Evolutionary conservation across 2,329 filamentous ascomycete species (phyloP).

Genomic region (Calycina herbarum): DNA sequence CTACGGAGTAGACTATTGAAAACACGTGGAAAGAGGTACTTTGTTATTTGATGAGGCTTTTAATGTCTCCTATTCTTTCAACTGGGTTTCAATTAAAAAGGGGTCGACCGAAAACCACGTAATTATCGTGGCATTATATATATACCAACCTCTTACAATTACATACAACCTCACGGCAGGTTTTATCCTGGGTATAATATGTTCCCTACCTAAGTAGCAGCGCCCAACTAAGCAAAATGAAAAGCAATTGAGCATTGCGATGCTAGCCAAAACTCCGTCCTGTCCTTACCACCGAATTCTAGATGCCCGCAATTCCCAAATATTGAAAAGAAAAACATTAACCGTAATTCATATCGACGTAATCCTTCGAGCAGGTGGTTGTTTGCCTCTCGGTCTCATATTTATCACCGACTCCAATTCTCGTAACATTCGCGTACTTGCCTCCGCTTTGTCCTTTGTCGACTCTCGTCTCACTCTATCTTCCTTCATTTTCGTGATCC

Average conservation of each 20-base stretch:
- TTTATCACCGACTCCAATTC: slow-evolving; percentile 90
- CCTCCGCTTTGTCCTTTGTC: slow-evolving; percentile 72
- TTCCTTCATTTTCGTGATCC: slow-evolving; percentile 83
- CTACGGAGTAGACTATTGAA: too few relatives aligned
- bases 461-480: slow-evolving; percentile 75
- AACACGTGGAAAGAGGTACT: too few relatives aligned
- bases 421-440: slow-evolving; percentile 84
- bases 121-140: slow-evolving; percentile 3
- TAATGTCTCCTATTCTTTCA: too few relatives aligned
- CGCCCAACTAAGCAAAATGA: slow-evolving; percentile 4
- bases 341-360: slow-evolving; percentile 38
- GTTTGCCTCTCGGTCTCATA: slow-evolving; percentile 45
- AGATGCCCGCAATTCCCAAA: slow-evolving; percentile 6
- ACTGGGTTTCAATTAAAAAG: too few relatives aligned
- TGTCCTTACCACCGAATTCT: slow-evolving; percentile 6
- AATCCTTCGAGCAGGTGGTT: slow-evolving; percentile 31
- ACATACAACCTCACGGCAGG: slow-evolving; percentile 2
- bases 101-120: too few relatives aligned
- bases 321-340: slow-evolving; percentile 30
- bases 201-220: slow-evolving; percentile 8
- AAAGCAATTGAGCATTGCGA: slow-evolving; percentile 17
- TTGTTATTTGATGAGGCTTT: too few relatives aligned
- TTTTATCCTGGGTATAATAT: slow-evolving; percentile 9
- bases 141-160: not conserved
- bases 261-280: slow-evolving; percentile 15